These are phyloP conservation scores for Pseudozyma sp. DNA, from an alignment of 1,284 basidiomycete species.

Conservation along the genomic window DNA sequence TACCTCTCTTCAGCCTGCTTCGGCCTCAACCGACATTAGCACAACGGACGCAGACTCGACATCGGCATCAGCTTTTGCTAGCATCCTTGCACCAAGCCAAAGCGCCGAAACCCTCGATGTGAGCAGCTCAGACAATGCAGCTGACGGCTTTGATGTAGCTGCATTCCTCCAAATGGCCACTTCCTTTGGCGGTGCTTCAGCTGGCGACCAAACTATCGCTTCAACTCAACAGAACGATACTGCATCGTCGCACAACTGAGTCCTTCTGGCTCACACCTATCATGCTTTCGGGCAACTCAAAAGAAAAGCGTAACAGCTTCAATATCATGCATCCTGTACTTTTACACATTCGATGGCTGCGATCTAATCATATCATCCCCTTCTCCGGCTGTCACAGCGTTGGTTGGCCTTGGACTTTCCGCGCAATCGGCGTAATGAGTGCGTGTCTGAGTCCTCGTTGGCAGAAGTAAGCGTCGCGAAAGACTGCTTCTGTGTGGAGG, in stretches of 20 bases:
- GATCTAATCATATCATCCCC: neutral
- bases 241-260: neutral
- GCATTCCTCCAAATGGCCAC: constrained; percentile 41
- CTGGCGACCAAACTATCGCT: neutral
- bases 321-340: constrained; percentile 26
- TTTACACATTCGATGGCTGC: constrained; percentile 20
- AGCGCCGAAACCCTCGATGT: neutral
- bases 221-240: neutral
- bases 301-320: neutral
- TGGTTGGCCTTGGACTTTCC: neutral
- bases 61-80: constrained; percentile 1
- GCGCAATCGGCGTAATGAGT: too few relatives aligned
- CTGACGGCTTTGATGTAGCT: constrained; percentile 35
- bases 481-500: too few relatives aligned
- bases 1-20: constrained; percentile 8
- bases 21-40: neutral
- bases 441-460: too few relatives aligned
- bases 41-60: neutral
- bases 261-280: neutral
- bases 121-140: neutral
- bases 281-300: neutral
- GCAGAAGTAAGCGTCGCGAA: too few relatives aligned
- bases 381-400: neutral
- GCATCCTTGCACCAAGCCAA: neutral
- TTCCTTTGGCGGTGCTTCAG: constrained; percentile 16